Evolutionary conservation across 768 basidiomycete genomes (phyloP), one percentile per base, ranked within the genome.

Genomic region (Gautieria morchelliformis): DNA sequence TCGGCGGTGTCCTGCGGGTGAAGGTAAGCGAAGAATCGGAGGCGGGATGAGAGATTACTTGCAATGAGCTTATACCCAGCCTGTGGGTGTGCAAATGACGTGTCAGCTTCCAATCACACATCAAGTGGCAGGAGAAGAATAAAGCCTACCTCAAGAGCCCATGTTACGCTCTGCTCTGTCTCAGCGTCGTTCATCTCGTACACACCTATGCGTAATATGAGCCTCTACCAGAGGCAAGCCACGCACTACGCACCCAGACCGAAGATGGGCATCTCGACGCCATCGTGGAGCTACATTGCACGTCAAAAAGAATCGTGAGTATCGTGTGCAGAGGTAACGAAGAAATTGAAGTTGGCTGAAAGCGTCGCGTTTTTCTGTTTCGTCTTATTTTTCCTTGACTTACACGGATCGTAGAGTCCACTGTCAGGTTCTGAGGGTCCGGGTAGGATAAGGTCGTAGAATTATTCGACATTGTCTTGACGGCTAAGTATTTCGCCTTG

Each of bases 41-140:
- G n/a, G 8, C 17, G n/a, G 5, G 12, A 22, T 17, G 27, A 11
- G 2, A 27, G 27, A 27, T 27, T 15, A 73, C 74, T 72, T 67
- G 72, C 83, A 57, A 86, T 77, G 64, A 81, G 82, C 49, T 80
- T 77, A 69, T 85, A 84, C 5, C 85, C 83, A 39, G 81, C 75
- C 79, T 82, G 11, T 45, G 8, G 6, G 22, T 7, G 1, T 54
- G 7, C 59, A 27, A 40, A 42, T 27, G 27, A 27, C 27, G 5
- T 54, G 27, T 58, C 49, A 24, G n/a, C 39, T 40, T 56, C 39
- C 20, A 41, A 60, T 58, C 45, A 44, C 37, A 3, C 27, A 27
- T 27, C 40, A 27, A n/a, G 48, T n/a, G 47, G 54, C 55, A 52
- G 59, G 60, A 41, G 57, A 42, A 41, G 12, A 41, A 33, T n/a